Evolutionary conservation across 2,329 filamentous ascomycete species (phyloP).

Genomic region (Xylariaceae sp.): DNA sequence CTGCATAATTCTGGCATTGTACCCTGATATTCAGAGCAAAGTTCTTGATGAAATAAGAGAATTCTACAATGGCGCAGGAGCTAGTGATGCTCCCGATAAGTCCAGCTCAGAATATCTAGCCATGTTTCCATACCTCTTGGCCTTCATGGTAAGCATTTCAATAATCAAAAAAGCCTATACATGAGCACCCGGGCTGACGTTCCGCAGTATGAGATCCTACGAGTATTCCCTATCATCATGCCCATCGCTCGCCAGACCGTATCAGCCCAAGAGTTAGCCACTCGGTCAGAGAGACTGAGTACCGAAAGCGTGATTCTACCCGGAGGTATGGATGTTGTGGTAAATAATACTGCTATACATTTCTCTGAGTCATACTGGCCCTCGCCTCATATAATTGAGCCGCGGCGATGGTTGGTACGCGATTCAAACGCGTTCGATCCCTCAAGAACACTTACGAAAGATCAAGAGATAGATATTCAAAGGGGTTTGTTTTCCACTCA

Average conservation of each 20-base stretch:
- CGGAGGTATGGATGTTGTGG: constrained; percentile 5
- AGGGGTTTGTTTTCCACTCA: background rate
- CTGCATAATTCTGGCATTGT: constrained; percentile 4
- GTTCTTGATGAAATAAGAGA: no score
- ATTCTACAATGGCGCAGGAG: no score
- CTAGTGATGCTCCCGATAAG: background rate
- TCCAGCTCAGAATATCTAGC: constrained; percentile 2
- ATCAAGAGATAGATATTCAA: constrained; percentile 7
- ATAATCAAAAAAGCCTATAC: background rate
- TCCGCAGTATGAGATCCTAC: constrained; percentile 4
- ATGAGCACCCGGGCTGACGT: background rate
- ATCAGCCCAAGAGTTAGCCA: background rate
- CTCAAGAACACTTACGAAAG: background rate
- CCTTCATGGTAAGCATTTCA: constrained; percentile 5
- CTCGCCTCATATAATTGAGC: constrained; percentile 10
- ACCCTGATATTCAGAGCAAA: constrained; percentile 9
- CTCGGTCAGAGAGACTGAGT: background rate
- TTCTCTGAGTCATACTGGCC: constrained; percentile 13
- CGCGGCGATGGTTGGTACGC: constrained; percentile 7
- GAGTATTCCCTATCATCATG: constrained; percentile 10
- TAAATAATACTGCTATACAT: constrained; percentile 15
- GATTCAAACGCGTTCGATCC: constrained; percentile 2
- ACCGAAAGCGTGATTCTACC: background rate
- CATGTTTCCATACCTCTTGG: constrained; percentile 8
- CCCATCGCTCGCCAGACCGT: constrained; percentile 9